Base-by-base conservation (phyloP, 106 monocot genomes). In the Dactylorhiza incarnata region DNA sequence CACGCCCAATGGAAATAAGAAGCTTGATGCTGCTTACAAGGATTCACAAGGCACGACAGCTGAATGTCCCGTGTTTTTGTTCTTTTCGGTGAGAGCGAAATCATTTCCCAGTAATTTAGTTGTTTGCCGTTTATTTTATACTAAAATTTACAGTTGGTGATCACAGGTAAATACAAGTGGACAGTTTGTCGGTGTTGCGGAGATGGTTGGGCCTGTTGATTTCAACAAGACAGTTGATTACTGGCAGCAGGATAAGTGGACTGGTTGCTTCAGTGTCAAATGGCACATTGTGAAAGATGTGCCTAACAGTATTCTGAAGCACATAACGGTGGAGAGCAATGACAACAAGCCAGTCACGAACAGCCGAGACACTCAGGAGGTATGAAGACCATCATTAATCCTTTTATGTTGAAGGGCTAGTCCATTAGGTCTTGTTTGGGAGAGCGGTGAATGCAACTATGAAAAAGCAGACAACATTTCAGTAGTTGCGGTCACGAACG, bases 231-330 rank as follows among this genome's bases (percentile, higher is more conserved):
- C 89, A 5, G 78, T 95, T 1, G 91, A 95, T 10, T 89, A 95
- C 73, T 95, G 94, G 91, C 94, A 95, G 58, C 91, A 95, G 72
- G 91, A 91, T 74, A 95, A 89, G 84, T 95, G 94, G 94, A 91
- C 78, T 82, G 94, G 94, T 23, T 91, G 91, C 74, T 95, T 95
- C 76, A 82, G 84, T 77, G 87, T 95, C 20, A 91, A 85, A 83
- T 95, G 94, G 91, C 94, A 91, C 45, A 87, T 95, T 61, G 87
- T 91, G 15, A 95, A 95, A 73, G 94, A 95, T 86, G 85, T 95
- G 3, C 91, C 89, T 12, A 95, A 91, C 68, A 87, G 54, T 49
- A 25, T 86, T 55, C 87, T 91, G 15, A 95, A 87, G 75, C 91
- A 91, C 78, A 91, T 95, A 2, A 89, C 78, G 7, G 63, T 95